phyloP scores from a whole-genome alignment of 2,329 filamentous ascomycete species.

The Trichoderma lentiforme region DNA sequence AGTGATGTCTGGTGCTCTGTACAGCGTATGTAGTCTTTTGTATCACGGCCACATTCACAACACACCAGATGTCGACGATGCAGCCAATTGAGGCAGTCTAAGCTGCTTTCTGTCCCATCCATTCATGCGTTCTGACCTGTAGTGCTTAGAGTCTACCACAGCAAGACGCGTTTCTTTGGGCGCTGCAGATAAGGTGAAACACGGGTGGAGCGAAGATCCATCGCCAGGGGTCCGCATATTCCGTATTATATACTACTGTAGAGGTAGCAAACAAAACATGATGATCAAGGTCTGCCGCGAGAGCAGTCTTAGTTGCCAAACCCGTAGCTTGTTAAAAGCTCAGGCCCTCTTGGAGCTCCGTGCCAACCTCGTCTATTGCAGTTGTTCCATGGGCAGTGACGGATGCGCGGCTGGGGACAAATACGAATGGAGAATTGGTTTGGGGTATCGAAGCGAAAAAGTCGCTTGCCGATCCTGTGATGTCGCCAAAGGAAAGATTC shows the following conservation, averaged over 20 bases:
- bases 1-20: neutral
- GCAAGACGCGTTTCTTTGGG: neutral
- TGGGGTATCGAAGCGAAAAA: neutral
- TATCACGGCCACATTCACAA: neutral
- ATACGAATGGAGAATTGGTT: neutral
- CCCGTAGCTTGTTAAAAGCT: neutral
- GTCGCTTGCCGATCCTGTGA: neutral
- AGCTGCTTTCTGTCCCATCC: neutral
- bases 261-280: neutral
- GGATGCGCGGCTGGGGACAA: neutral
- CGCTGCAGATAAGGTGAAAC: conserved; percentile 18
- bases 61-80: neutral
- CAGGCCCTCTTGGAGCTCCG: neutral
- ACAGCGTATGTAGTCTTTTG: neutral
- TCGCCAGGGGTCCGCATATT: conserved; percentile 5
- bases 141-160: neutral
- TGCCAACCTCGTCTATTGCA: conserved; percentile 9
- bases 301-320: neutral
- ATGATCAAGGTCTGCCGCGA: neutral
- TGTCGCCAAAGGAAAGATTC: neutral
- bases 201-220: conserved; percentile 16
- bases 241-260: neutral
- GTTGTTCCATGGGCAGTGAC: neutral
- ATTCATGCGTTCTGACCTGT: neutral
- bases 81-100: neutral